Evolutionary conservation across 306 rosid genomes (phyloP), one percentile per base, ranked within the genome.

Genomic region (Lablab purpureus): DNA sequence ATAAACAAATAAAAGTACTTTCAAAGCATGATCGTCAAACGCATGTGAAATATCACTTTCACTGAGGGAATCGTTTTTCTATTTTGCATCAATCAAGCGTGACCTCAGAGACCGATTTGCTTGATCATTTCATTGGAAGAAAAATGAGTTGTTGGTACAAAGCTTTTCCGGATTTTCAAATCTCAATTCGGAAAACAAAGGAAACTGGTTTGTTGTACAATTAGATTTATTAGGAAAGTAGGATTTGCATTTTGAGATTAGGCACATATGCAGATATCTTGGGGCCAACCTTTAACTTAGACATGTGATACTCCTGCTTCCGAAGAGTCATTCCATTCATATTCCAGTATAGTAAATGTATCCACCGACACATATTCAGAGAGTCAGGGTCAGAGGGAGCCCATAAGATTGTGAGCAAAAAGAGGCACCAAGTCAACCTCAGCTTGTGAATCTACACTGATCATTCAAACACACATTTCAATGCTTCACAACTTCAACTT

Each of bases 281-380:
- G 67, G 79, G 84, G 49, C 80, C 75, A 54, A 19, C 58, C 41
- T 25, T 54, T 47, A 41, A 41, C 62, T 77, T 17, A 2, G 23
- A 70, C 79, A 67, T 45, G 68, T 78, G 73, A 69, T 74, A 25
- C 63, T 11, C 28, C 28, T 6, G 23, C 40, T n/a, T 68, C 73
- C 75, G 62, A 51, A 59, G 68, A 66, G 81, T 50, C 71, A 56
- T 77, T 83, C 60, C 21, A 40, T 67, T 58, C 67, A 74, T 22
- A 83, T 74, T 86, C 87, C 75, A 84, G 77, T 88, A 56, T 90
- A 79, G 60, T 55, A 65, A 83, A 73, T 73, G 89, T 78, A 84
- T 84, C 78, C 70, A 67, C 74, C 70, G 64, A 83, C 74, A 51
- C 55, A 68, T 27, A 73, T 45, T 71, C 49, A 54, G 32, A 62